These are phyloP conservation scores for Bombardia bombarda DNA, from an alignment of 495 filamentous ascomycete genomes.

Conservation along the genomic window DNA sequence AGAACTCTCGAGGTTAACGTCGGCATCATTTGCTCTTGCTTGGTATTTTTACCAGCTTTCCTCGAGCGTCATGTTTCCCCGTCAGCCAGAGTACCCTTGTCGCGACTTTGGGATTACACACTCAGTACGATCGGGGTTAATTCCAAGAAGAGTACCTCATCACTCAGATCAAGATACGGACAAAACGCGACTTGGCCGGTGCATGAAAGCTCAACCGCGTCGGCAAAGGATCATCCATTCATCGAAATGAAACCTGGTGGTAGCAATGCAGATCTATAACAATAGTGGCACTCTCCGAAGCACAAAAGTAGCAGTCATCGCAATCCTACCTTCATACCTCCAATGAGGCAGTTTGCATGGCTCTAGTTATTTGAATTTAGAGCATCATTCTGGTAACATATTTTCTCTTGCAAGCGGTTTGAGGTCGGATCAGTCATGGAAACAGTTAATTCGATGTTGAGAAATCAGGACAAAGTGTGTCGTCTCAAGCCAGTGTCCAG, in stretches of 20 bases:
- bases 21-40: conserved; percentile 4
- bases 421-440: no score
- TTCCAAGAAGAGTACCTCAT: conserved; percentile 1
- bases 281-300: no score
- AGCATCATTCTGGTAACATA: no score
- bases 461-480: no score
- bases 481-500: no score
- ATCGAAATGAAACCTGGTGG: neutral
- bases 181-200: neutral
- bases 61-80: neutral
- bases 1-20: conserved; percentile 5
- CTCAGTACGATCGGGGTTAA: neutral
- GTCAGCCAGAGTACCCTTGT: neutral
- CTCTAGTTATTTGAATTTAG: no score
- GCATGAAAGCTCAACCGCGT: neutral
- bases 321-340: no score
- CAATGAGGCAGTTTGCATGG: no score
- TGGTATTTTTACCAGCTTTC: conserved; percentile 2
- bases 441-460: no score
- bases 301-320: no score
- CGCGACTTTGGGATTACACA: conserved; percentile 1
- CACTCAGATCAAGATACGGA: neutral
- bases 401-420: no score
- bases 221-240: neutral
- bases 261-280: no score